phyloP scores from a whole-genome alignment of 1,284 basidiomycete genomes.

The Sporisorium graminicola region DNA sequence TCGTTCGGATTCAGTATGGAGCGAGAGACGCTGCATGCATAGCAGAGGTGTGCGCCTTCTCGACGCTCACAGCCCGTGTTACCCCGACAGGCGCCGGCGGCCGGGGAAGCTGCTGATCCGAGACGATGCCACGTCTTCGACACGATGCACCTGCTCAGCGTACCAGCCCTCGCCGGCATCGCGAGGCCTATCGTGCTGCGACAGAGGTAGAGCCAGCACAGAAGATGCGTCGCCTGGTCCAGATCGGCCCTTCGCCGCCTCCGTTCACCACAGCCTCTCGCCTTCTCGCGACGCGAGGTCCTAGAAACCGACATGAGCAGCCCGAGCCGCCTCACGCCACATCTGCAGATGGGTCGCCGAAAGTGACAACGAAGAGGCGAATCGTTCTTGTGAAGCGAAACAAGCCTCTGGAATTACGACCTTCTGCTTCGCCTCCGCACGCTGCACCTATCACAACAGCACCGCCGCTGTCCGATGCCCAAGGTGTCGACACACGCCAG shows the following conservation, averaged over 20 bases:
- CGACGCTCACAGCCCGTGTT: not conserved
- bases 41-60: not conserved
- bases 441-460: not conserved
- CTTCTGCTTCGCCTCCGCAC: constrained; percentile 14
- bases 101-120: not conserved
- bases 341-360: constrained; percentile 17
- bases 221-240: constrained; percentile 23
- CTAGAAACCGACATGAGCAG: not conserved
- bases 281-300: not conserved
- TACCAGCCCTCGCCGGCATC: not conserved
- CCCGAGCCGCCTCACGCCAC: not conserved
- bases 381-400: constrained; percentile 8
- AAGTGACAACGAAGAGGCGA: constrained; percentile 9
- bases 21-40: not conserved
- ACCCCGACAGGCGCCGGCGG: not conserved
- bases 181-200: not conserved
- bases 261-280: constrained; percentile 24
- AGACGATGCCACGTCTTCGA: constrained; percentile 4
- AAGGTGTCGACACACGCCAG: not conserved
- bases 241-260: constrained; percentile 29
- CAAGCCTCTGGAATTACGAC: constrained; percentile 20
- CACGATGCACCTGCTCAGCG: not conserved
- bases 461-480: not conserved
- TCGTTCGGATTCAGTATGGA: not conserved
- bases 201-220: not conserved